Conservation (phyloP, 306 rosid genomes). For the Alnus glutinosa region DNA sequence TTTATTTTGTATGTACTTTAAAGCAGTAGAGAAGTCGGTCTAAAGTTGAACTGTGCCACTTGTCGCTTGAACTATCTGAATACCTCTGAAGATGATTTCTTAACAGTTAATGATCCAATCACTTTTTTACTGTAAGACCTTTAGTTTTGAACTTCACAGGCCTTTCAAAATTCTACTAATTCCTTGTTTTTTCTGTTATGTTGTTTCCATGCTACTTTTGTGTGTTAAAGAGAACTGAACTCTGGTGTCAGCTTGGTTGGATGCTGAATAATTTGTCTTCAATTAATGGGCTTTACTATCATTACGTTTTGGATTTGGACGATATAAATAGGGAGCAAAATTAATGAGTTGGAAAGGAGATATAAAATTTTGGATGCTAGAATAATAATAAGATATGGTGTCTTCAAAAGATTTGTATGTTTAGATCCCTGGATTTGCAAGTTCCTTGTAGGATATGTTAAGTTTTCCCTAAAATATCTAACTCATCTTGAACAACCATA, state of each 20-base stretch:
- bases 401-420: not conserved
- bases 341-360: not conserved
- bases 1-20: not conserved
- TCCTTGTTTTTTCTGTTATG: not conserved
- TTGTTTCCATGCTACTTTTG: too few relatives aligned
- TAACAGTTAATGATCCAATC: not conserved
- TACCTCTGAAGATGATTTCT: not conserved
- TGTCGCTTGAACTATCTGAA: not conserved
- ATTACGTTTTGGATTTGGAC: not conserved
- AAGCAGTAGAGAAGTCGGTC: not conserved
- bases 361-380: too few relatives aligned
- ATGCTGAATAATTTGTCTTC: not conserved
- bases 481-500: slow-evolving; percentile 18
- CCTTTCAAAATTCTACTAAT: not conserved
- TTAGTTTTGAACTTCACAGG: not conserved
- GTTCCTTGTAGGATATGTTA: not conserved
- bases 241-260: too few relatives aligned
- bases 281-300: not conserved
- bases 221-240: too few relatives aligned
- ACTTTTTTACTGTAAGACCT: not conserved
- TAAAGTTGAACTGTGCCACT: not conserved
- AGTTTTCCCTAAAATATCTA: not conserved
- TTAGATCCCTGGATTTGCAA: slow-evolving; percentile 4
- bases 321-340: not conserved
- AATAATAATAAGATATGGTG: not conserved